Evolutionary conservation across 2,329 filamentous ascomycete species (phyloP).

Genomic region (Botrytis aclada): DNA sequence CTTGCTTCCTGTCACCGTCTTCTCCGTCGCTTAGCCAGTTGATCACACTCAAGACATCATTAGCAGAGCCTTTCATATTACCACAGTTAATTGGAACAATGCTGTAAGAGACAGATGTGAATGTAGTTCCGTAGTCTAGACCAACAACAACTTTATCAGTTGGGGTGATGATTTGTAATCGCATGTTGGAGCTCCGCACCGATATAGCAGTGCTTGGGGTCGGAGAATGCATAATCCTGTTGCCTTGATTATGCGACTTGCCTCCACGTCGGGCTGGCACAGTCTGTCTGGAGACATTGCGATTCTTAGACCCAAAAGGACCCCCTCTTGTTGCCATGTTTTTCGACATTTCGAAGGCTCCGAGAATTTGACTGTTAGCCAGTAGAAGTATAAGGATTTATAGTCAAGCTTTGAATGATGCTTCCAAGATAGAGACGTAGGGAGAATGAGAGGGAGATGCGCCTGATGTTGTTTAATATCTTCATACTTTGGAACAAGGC

Average conservation of each 20-base stretch:
- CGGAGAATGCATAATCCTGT: not conserved
- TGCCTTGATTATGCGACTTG: not conserved
- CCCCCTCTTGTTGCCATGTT: not conserved
- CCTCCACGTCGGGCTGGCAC: not conserved
- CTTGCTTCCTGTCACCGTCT: slow-evolving; percentile 19
- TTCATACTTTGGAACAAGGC: not conserved
- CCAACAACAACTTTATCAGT: slow-evolving; percentile 21
- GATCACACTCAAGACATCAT: slow-evolving; percentile 22
- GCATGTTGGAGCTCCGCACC: not conserved
- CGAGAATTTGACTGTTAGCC: not conserved
- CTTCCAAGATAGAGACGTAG: not conserved
- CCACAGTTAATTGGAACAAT: slow-evolving; percentile 3
- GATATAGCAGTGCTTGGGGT: not conserved
- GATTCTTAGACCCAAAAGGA: not conserved
- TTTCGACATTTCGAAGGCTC: not conserved
- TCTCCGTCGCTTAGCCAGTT: slow-evolving; percentile 26
- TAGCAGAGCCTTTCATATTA: slow-evolving; percentile 13
- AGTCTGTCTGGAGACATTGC: not conserved
- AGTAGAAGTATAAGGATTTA: not conserved
- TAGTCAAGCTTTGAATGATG: not conserved
- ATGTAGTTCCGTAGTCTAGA: slow-evolving; percentile 25
- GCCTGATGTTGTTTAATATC: not conserved
- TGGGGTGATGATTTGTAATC: not conserved
- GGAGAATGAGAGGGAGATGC: not conserved
- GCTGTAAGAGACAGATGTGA: slow-evolving; percentile 25